Evolutionary conservation across 345 rosid species (phyloP).

Genomic region (Melaleuca quinquenervia): DNA sequence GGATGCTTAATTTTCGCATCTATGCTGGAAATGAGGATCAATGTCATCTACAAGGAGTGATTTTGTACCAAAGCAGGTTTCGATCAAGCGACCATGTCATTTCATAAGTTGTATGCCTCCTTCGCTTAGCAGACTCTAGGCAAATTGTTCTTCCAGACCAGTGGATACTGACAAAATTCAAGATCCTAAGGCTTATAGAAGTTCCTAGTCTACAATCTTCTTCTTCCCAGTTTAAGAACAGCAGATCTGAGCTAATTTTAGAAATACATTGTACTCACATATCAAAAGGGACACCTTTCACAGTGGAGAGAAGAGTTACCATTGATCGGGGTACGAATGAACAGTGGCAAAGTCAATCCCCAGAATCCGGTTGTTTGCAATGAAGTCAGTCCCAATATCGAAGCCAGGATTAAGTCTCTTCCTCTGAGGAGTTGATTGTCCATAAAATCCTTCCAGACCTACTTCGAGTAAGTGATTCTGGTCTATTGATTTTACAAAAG

Average conservation of each 20-base stretch:
- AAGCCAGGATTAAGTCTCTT: slow-evolving; percentile 58
- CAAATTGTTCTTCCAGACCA: background rate
- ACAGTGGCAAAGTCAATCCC: slow-evolving; percentile 81
- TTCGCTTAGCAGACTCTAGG: background rate
- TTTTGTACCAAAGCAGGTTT: background rate
- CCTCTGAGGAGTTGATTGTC: slow-evolving; percentile 61
- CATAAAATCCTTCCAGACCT: slow-evolving; percentile 89
- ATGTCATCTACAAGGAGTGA: background rate
- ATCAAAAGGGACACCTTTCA: background rate
- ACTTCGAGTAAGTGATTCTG: slow-evolving; percentile 71
- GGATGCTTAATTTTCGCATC: background rate
- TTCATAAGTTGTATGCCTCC: background rate
- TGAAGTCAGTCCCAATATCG: slow-evolving; percentile 74
- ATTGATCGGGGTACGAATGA: slow-evolving; percentile 93
- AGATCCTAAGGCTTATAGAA: background rate
- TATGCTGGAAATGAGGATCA: background rate
- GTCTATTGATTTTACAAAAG: slow-evolving; percentile 66
- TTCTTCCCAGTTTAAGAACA: background rate
- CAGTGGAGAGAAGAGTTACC: slow-evolving; percentile 25
- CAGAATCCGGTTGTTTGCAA: slow-evolving; percentile 57
- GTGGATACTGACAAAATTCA: background rate
- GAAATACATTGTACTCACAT: background rate
- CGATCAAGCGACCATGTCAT: background rate
- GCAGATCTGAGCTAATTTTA: background rate
- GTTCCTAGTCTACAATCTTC: background rate